These are phyloP conservation scores for Daldinia decipiens DNA, from an alignment of 495 filamentous ascomycete genomes.

Conservation along the genomic window DNA sequence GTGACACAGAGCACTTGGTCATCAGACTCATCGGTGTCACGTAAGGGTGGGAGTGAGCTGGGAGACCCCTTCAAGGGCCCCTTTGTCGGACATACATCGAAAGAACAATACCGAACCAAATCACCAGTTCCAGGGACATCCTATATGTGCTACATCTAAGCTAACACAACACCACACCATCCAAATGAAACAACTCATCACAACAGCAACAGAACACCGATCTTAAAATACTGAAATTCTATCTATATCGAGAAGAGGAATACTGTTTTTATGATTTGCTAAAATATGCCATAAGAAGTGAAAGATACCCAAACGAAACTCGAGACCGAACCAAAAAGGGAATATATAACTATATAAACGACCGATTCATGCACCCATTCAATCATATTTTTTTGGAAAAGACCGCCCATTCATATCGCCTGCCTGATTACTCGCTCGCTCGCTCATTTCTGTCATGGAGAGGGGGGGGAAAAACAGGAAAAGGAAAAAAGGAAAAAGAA, in stretches of 20 bases:
- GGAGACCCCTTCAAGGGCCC: too few relatives aligned
- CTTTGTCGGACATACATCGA: too few relatives aligned
- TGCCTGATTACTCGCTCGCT: neutral
- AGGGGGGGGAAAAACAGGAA: neutral
- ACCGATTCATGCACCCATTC: slow-evolving; percentile 21
- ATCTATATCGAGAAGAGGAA: neutral
- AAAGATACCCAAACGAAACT: slow-evolving; percentile 1
- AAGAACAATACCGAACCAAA: too few relatives aligned
- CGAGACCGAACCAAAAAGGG: slow-evolving; percentile 1
- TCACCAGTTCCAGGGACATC: too few relatives aligned
- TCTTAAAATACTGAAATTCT: neutral
- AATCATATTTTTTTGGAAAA: slow-evolving; percentile 13
- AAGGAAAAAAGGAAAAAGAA: neutral
- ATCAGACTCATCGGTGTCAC: too few relatives aligned
- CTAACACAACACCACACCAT: neutral
- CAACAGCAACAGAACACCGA: neutral
- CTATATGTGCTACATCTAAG: neutral
- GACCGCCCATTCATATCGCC: slow-evolving; percentile 8
- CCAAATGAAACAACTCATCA: neutral
- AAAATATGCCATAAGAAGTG: neutral
- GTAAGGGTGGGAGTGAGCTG: too few relatives aligned
- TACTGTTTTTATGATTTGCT: neutral
- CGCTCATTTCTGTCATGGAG: slow-evolving; percentile 5
- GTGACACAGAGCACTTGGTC: too few relatives aligned
- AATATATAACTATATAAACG: slow-evolving; percentile 14